Evolutionary conservation across 2,329 filamentous ascomycete species (phyloP).

Genomic region (Verticillium nonalfalfae): DNA sequence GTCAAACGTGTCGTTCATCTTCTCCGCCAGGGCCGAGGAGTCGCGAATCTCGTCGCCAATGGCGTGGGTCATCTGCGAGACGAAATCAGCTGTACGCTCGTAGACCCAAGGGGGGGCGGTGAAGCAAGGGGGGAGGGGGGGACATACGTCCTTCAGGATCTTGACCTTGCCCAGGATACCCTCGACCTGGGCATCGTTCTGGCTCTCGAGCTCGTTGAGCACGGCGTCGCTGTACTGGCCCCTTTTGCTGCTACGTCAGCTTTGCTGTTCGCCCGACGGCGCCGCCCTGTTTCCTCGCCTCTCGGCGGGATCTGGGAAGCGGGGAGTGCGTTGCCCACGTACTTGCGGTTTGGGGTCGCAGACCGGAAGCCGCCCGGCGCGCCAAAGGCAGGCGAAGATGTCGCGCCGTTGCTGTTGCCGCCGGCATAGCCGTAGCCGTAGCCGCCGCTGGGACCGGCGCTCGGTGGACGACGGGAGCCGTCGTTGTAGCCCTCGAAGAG

Average conservation of each 20-base stretch:
- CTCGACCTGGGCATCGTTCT: constrained; percentile 86
- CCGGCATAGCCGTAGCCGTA: constrained; percentile 42
- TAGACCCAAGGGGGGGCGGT: not conserved
- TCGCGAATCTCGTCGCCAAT: constrained; percentile 96
- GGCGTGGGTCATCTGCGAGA: constrained; percentile 69
- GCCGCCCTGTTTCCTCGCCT: not conserved
- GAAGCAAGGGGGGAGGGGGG: constrained; percentile 4
- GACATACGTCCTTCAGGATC: constrained; percentile 75
- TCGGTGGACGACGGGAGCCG: constrained; percentile 32
- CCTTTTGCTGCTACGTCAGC: constrained; percentile 36
- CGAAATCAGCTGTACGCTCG: constrained; percentile 3
- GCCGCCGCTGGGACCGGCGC: constrained; percentile 41
- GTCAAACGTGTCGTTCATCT: constrained; percentile 95
- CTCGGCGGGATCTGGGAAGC: not conserved
- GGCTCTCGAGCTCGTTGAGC: constrained; percentile 87
- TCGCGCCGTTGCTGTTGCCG: constrained; percentile 1
- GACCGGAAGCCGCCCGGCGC: constrained; percentile 44
- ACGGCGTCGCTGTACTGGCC: constrained; percentile 92
- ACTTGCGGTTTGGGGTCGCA: constrained; percentile 68
- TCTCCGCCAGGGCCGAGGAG: constrained; percentile 79
- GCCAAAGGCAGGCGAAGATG: constrained; percentile 20
- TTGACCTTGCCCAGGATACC: constrained; percentile 88
- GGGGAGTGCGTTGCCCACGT: constrained; percentile 14
- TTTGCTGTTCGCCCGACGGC: not conserved
- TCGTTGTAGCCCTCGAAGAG: constrained; percentile 67